Base-by-base conservation (phyloP, 1,284 basidiomycete genomes). In the Cryptococcus amylolentus region DNA sequence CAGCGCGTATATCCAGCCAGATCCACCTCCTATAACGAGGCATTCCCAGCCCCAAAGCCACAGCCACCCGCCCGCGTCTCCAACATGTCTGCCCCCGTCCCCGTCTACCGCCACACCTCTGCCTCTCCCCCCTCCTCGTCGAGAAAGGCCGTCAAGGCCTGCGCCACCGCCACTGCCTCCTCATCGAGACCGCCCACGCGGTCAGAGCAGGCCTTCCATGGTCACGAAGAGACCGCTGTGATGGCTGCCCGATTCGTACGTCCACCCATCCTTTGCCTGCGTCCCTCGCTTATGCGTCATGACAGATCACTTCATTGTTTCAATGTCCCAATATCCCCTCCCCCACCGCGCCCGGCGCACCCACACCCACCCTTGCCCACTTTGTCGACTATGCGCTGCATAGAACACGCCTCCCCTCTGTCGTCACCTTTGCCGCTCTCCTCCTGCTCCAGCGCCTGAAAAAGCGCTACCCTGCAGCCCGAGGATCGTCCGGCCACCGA, bases 321-420 rank as follows among this genome's bases (percentile, higher is more conserved):
- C 68, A 71, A 57, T 79, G 77, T 61, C 77, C 77, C 52, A 75
- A 77, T 64, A 70, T 79, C 38, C 70, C 75, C 31, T 63, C 71
- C 3, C 60, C 61, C 16, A 65, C 68, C 31, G 65, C 66, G 42
- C 72, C 74, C 10, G 70, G 70, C 43, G 69, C 72, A 8, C 73
- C 76, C 20, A 74, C 75, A 18, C 82, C 84, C 3, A 83, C 84
- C 4, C 78, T 94, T 0, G 88, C 88, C 0, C 82, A 87, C 58
- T 92, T 92, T 72, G 87, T 93, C 64, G 92, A 91, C 0, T 95
- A 95, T 68, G 88, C 91, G 0, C 81, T 95, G 7, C 90, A 95
- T 70, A 84, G 92, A 31, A 95, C 91, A 0, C 87, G 92, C 35
- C 81, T 95, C 0, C 88, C 91, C 31, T 61, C 82, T 0, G 84